Conservation (phyloP, 129 eudicot species). For the Lactuca saligna region DNA sequence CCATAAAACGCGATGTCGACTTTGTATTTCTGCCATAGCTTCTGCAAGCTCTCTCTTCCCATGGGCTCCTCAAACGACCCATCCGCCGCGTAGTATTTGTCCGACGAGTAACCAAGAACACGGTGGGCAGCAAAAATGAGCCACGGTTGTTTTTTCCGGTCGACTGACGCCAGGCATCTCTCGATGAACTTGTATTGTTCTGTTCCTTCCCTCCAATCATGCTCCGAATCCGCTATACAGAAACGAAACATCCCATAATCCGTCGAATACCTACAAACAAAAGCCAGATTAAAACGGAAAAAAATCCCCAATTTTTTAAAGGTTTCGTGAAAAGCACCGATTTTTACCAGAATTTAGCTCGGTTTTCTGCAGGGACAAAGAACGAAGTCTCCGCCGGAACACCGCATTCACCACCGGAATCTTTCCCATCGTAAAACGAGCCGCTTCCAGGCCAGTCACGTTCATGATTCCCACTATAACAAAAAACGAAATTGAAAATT, state of each 20-base stretch:
- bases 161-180: slow-evolving; percentile 63
- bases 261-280: slow-evolving; percentile 54
- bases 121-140: slow-evolving; percentile 71
- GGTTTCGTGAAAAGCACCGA: background rate
- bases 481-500: background rate
- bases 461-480: slow-evolving; percentile 77
- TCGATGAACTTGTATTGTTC: slow-evolving; percentile 73
- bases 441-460: slow-evolving; percentile 76
- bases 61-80: slow-evolving; percentile 82
- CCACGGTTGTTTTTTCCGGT: slow-evolving; percentile 84
- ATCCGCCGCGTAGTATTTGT: slow-evolving; percentile 44
- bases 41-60: slow-evolving; percentile 69
- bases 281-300: background rate
- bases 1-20: slow-evolving; percentile 75
- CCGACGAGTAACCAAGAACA: slow-evolving; percentile 72
- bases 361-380: slow-evolving; percentile 75
- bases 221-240: slow-evolving; percentile 77
- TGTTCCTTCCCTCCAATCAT: slow-evolving; percentile 88
- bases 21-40: slow-evolving; percentile 77
- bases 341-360: slow-evolving; percentile 84
- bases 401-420: slow-evolving; percentile 89
- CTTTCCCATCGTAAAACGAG: slow-evolving; percentile 55
- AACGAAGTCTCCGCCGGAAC: slow-evolving; percentile 75
- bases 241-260: slow-evolving; percentile 84
- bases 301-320: background rate